Base-by-base conservation (phyloP, 306 rosid genomes). In the Sphenostylis stenocarpa region DNA sequence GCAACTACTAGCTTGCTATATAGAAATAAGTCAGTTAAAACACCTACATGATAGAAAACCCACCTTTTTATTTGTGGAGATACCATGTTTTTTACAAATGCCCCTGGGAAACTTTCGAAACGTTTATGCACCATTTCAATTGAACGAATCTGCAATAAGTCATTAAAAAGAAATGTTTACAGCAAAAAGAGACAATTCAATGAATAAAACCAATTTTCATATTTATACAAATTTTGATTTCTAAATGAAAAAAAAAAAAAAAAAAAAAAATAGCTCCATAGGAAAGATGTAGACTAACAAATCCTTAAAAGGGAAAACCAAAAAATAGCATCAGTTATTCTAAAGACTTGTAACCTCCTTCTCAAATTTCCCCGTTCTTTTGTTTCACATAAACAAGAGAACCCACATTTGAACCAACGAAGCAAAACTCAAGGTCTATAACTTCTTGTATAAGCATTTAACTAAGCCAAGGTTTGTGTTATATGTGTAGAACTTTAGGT, bases 81-180 rank as follows among this genome's bases (percentile, higher is more conserved):
- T 80, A 87, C 92, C 65, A 95, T 83, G 61, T 87, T 91, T 43
- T 86, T 79, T 33, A 76, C 96, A 89, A 95, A 92, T 43, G 97
- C 99, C 82, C 83, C 85, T 0, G 99, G 99, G 75, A 95, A 95
- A 87, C 96, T 95, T 85, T 92, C 99, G 81, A 95, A 95, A 76
- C 99, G 99, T 73, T 89, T 95, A 63, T 95, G 97, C 77, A 95
- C 92, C 99, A 95, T 95, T 82, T 92, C 97, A 78, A 92, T 89
- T 72, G 97, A 89, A 53, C 99, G 99, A 84, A 95, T 95, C 99
- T 95, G 89, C 72, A 75, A 75, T 31, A 82, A 77, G 47, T 67
- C 63, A 77, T 79, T 55, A 76, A 51, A 47, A 79, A 29, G 29
- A 68, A 85, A 67, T 58, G 17, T 9, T 61, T 33, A 67, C 55